Conservation (phyloP, 345 rosid species). For the Eucalyptus urophylla region DNA sequence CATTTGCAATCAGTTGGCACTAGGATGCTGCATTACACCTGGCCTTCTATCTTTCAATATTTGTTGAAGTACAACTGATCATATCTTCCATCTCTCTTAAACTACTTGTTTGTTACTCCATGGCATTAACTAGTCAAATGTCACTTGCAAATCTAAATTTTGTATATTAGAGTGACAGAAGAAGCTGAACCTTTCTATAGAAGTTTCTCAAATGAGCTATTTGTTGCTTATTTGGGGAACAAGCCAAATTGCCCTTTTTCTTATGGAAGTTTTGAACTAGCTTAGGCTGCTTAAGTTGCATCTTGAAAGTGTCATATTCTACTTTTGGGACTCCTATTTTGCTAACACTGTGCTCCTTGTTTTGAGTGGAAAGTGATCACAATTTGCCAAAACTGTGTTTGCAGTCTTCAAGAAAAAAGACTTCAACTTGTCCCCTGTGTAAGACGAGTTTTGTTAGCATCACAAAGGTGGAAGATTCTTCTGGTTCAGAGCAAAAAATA, state of each 20-base stretch:
- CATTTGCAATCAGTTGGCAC: neutral
- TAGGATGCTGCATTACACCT: neutral
- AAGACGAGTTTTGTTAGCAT: conserved; percentile 60
- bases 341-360: neutral
- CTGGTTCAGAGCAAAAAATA: conserved; percentile 75
- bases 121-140: neutral
- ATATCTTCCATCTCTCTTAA: neutral
- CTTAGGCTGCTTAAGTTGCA: neutral
- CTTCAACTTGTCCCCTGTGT: conserved; percentile 80
- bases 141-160: neutral
- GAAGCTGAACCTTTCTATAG: neutral
- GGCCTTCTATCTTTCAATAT: neutral
- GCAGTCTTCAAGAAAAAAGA: conserved; percentile 49
- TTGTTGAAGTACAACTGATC: neutral
- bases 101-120: neutral
- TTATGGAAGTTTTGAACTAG: neutral
- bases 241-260: neutral
- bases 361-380: neutral
- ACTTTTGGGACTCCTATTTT: neutral
- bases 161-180: neutral
- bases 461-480: conserved; percentile 66
- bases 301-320: too few relatives aligned
- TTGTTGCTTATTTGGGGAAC: neutral
- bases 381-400: neutral
- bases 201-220: neutral